Conservation (phyloP, 2,329 filamentous ascomycete genomes). For the Emergomyces africanus region DNA sequence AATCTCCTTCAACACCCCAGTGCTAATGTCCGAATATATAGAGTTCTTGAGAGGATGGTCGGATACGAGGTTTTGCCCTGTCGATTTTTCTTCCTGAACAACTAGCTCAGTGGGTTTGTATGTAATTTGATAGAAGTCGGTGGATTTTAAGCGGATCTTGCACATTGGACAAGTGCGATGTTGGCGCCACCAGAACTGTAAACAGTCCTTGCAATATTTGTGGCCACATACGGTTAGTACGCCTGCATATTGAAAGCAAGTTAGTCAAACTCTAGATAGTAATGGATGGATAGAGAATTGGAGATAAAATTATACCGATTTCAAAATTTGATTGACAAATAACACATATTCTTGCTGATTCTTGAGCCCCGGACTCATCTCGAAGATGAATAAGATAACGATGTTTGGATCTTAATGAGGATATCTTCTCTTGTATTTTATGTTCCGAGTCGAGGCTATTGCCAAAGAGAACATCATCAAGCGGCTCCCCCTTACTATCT, state of each 20-base stretch:
- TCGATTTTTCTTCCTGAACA: conserved; percentile 44
- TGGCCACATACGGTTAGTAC: conserved; percentile 71
- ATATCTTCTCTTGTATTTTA: conserved; percentile 44
- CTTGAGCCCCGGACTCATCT: conserved; percentile 49
- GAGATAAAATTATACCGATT: conserved; percentile 55
- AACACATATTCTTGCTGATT: conserved; percentile 57
- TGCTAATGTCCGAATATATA: conserved; percentile 70
- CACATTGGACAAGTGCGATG: conserved; percentile 74
- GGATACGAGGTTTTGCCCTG: conserved; percentile 11
- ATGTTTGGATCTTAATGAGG: conserved; percentile 55
- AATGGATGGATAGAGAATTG: neutral
- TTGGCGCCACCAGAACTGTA: conserved; percentile 61
- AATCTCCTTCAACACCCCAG: conserved; percentile 62
- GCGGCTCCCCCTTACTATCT: conserved; percentile 39
- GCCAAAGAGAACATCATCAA: conserved; percentile 39
- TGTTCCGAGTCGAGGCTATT: conserved; percentile 36
- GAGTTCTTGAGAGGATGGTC: conserved; percentile 25
- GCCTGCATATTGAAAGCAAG: conserved; percentile 14
- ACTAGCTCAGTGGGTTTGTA: conserved; percentile 64
- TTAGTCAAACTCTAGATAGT: conserved; percentile 3
- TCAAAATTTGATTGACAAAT: conserved; percentile 73
- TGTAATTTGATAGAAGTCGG: conserved; percentile 73
- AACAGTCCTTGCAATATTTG: conserved; percentile 81
- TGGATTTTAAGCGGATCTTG: conserved; percentile 52
- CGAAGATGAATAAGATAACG: conserved; percentile 57